Conservation (phyloP, 306 rosid genomes). For the Vachellia collinsii region DNA sequence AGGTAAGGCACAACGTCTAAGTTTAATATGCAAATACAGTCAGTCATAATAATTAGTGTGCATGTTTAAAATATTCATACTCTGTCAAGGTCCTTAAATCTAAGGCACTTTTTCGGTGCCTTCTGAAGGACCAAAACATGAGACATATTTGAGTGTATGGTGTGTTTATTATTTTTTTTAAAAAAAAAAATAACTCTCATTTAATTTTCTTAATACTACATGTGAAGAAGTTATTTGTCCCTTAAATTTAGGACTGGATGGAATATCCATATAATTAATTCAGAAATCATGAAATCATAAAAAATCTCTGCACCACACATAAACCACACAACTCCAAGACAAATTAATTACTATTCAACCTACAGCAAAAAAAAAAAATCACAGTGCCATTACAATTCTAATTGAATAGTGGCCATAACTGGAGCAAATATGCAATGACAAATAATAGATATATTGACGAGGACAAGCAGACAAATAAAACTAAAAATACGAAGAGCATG, state of each 20-base stretch:
- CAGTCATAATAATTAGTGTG: background rate
- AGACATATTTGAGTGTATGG: no score
- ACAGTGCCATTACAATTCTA: background rate
- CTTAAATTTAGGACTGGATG: background rate
- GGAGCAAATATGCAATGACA: background rate
- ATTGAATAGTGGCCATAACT: no score
- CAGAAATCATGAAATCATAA: background rate
- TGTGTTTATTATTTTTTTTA: no score
- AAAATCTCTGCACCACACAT: background rate
- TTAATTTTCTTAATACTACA: background rate
- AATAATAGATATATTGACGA: no score
- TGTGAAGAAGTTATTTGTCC: background rate
- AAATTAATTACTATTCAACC: background rate
- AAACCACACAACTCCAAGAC: background rate
- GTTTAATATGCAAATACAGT: background rate
- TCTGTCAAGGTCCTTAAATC: background rate
- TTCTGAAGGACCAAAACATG: no score
- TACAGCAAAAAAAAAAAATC: constrained; percentile 10
- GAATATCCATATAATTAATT: background rate
- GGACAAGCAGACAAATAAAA: background rate
- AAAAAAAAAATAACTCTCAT: no score
- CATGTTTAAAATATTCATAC: constrained; percentile 7
- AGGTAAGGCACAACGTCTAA: background rate
- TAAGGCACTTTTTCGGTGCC: no score
- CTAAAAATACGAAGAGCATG: background rate